Conservation (phyloP, 441 rosid species). For the Rhodomyrtus psidioides region DNA sequence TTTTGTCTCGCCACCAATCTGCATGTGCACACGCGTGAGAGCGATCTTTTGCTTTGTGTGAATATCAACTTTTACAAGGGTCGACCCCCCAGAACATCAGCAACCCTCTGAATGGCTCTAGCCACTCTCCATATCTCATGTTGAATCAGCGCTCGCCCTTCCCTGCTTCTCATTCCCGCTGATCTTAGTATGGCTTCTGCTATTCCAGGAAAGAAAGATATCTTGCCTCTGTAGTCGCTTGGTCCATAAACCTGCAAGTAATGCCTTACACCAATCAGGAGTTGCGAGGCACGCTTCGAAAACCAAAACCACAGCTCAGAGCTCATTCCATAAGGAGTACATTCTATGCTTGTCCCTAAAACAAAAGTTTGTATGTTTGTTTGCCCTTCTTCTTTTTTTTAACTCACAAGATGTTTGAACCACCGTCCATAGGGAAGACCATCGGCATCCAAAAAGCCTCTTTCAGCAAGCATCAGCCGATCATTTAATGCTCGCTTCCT, state of each 20-base stretch:
- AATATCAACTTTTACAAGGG: constrained; percentile 5
- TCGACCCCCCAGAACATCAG: constrained; percentile 51
- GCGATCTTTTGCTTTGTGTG: neutral
- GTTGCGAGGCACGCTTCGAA: neutral
- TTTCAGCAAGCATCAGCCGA: constrained; percentile 79
- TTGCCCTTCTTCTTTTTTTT: neutral
- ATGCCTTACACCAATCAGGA: neutral
- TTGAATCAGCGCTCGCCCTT: constrained; percentile 30
- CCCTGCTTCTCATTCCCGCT: neutral
- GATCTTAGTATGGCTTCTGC: constrained; percentile 51
- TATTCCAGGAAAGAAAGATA: constrained; percentile 69
- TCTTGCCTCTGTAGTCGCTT: constrained; percentile 39
- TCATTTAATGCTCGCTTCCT: constrained; percentile 68
- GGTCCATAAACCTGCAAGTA: constrained; percentile 69
- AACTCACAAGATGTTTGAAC: constrained; percentile 93
- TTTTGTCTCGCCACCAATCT: neutral
- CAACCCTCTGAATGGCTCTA: constrained; percentile 75
- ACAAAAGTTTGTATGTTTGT: too few species aligned
- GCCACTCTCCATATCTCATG: constrained; percentile 86
- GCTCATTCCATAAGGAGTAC: neutral
- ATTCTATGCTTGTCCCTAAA: neutral
- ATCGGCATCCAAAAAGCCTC: constrained; percentile 78
- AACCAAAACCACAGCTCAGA: neutral
- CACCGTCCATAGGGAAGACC: constrained; percentile 72
- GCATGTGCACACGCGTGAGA: neutral